These are phyloP conservation scores for Penicillium samsonianum DNA, from an alignment of 495 filamentous ascomycete species.

Conservation along the genomic window DNA sequence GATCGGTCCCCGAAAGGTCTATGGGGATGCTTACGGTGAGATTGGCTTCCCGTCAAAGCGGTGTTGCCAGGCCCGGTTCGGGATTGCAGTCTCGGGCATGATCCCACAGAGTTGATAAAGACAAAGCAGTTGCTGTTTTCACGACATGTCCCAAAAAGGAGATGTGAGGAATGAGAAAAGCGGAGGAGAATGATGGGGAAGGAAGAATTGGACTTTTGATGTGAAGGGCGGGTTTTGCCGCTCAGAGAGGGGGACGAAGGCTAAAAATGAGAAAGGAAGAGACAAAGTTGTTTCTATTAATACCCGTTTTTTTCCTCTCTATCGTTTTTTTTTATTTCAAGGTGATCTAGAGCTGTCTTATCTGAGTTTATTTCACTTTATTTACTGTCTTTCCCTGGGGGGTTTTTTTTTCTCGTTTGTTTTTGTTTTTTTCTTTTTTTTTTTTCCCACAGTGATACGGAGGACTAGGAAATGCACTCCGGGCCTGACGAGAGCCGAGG, in stretches of 20 bases:
- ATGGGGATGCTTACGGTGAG: conserved; percentile 22
- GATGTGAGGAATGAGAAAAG: conserved; percentile 15
- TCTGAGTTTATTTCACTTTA: neutral
- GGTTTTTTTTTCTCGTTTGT: too few species aligned
- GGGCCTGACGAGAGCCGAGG: conserved; percentile 13
- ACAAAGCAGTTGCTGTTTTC: conserved; percentile 15
- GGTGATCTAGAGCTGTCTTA: conserved; percentile 7
- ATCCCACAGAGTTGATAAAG: conserved; percentile 17
- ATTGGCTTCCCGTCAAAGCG: conserved; percentile 32
- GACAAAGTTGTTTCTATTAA: conserved; percentile 4
- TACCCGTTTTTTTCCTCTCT: neutral
- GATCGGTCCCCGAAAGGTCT: neutral
- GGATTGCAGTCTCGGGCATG: conserved; percentile 23
- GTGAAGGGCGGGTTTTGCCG: conserved; percentile 28
- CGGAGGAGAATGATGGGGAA: conserved; percentile 10
- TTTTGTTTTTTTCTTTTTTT: neutral
- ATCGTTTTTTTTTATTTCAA: neutral
- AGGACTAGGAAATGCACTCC: neutral
- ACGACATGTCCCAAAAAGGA: conserved; percentile 26
- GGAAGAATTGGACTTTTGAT: conserved; percentile 15
- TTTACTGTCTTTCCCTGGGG: neutral
- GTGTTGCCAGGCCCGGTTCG: conserved; percentile 20
- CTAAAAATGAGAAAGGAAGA: conserved; percentile 3
- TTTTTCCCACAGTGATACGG: neutral
- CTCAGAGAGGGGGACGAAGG: conserved; percentile 10